Conservation (phyloP, 192 early-diverging fungal genomes). For the Dimargaris cristalligena region DNA sequence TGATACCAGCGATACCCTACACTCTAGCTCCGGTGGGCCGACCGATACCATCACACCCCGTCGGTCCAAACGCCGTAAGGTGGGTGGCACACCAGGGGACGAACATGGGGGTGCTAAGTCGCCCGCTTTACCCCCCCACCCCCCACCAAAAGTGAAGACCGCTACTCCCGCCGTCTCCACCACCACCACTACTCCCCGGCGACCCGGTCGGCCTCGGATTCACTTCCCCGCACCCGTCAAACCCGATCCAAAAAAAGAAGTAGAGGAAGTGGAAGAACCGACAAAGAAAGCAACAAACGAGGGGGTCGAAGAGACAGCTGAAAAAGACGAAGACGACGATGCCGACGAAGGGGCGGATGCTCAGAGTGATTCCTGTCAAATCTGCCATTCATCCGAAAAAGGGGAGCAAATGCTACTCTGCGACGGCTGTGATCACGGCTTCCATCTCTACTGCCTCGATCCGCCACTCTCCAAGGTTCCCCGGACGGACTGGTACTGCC, state of each 20-base stretch:
- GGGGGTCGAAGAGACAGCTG: background rate
- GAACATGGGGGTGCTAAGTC: too few relatives aligned
- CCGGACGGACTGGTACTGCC: constrained; percentile 68
- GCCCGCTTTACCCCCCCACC: too few relatives aligned
- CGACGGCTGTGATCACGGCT: constrained; percentile 72
- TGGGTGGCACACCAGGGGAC: too few relatives aligned
- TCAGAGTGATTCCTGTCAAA: constrained; percentile 20
- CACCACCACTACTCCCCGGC: background rate
- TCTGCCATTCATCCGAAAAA: constrained; percentile 26
- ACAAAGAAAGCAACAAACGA: too few relatives aligned
- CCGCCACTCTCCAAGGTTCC: constrained; percentile 45
- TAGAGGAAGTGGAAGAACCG: too few relatives aligned
- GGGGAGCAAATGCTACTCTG: constrained; percentile 62
- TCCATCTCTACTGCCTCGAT: constrained; percentile 63
- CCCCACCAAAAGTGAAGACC: too few relatives aligned
- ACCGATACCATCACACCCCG: constrained; percentile 7
- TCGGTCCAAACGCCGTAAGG: constrained; percentile 20
- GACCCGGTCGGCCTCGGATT: too few relatives aligned
- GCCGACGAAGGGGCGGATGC: background rate
- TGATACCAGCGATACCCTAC: too few relatives aligned
- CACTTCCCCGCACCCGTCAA: too few relatives aligned
- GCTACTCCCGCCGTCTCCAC: constrained; percentile 22
- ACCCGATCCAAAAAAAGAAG: too few relatives aligned
- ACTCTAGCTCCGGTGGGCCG: too few relatives aligned
- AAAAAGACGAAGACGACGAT: constrained; percentile 4